Evolutionary conservation across 139 green algal species (phyloP), one percentile per base, ranked within the genome.

Genomic region (Volvox reticuliferus): DNA sequence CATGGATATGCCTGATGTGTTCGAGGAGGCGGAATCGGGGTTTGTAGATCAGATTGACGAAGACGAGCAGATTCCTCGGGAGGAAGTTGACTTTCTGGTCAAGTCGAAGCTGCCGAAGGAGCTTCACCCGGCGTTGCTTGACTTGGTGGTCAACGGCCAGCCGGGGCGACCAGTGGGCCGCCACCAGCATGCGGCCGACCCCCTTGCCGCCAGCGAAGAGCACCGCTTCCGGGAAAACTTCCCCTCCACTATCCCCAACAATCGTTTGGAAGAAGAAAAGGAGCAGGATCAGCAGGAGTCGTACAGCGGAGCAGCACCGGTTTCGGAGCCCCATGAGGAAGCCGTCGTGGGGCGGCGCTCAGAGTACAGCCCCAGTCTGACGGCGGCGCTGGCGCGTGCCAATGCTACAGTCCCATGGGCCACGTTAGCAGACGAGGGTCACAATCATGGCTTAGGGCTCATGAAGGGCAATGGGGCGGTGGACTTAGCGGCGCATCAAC

Each of bases 81-180:
- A 73, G 71, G 71, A 30, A 2, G 71, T 79, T n/a, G 71, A 79
- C 3, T 81, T 81, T 30, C 14, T 81, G 32, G 21, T 81, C 30
- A 55, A 24, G 13, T 81, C 75, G 9, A 35, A 81, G 21, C 75
- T 81, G 14, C 75, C 75, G 5, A 35, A 55, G 19, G 75, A 30
- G 68, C 16, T 85, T n/a, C 86, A 85, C 17, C 73, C 86, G 21
- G 86, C 55, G 16, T 22, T 90, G 75, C 0, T 90, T 19, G 69
- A 82, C 1, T 50, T 89, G 69, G 6, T 89, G 69, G 24, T 50
- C 6, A 61, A 62, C 1, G 84, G 84, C 9, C 68, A 69, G 26
- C 68, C 80, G 36, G 84, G 84, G 3, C 44, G 79, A 73, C 79
- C 79, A 44, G 24, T 44, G 79, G 79, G 35, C 37, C 26, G 22